These are phyloP conservation scores for Clarkia xantiana DNA, from an alignment of 345 rosid species.

Conservation along the genomic window DNA sequence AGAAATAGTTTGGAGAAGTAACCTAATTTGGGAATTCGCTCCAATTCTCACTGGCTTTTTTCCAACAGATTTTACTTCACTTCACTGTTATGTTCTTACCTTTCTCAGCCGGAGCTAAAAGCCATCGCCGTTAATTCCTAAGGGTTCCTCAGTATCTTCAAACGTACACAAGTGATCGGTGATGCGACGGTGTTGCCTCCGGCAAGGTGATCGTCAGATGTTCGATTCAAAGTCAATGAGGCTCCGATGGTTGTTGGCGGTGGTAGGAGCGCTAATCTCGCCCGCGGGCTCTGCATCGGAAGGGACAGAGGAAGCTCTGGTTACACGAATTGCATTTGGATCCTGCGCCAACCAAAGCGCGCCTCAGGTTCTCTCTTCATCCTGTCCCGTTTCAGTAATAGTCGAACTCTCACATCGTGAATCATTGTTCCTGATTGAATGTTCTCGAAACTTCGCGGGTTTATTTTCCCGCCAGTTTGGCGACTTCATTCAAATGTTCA, in stretches of 20 bases:
- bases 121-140: too few species aligned
- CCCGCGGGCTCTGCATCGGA: constrained; percentile 12
- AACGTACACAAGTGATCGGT: background rate
- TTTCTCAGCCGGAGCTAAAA: too few species aligned
- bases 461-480: too few species aligned
- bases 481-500: too few species aligned
- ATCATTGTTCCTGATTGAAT: background rate
- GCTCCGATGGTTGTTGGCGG: constrained; percentile 11
- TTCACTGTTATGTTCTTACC: too few species aligned
- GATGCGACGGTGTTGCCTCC: background rate
- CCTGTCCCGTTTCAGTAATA: background rate
- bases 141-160: too few species aligned
- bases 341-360: constrained; percentile 77
- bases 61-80: too few species aligned
- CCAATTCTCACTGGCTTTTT: too few species aligned
- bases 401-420: background rate
- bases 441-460: too few species aligned
- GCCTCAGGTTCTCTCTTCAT: constrained; percentile 41
- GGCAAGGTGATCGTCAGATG: constrained; percentile 5
- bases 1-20: too few species aligned
- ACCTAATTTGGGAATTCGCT: too few species aligned
- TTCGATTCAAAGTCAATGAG: constrained; percentile 10
- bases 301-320: constrained; percentile 10
- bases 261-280: constrained; percentile 6
- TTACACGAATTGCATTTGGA: constrained; percentile 65